Evolutionary conservation across 2,329 filamentous ascomycete genomes (phyloP), one percentile per base, ranked within the genome.

Genomic region (Tolypocladium inflatum): DNA sequence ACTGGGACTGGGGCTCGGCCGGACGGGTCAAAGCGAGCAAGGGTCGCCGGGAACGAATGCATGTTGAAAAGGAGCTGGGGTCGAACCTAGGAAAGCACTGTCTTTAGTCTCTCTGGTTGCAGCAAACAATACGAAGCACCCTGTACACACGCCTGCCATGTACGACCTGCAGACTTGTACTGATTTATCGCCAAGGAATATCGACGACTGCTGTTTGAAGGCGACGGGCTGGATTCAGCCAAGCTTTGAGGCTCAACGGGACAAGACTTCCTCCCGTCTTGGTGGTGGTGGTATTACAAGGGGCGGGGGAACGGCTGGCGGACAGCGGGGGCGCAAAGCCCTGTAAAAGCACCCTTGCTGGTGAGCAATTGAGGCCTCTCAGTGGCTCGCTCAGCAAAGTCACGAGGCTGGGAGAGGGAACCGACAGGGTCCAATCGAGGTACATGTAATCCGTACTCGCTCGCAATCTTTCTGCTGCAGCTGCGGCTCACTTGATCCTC

Each of bases 111-210:
- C 52, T 42, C 38, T 57, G 39, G 48, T n/a, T 37, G 56, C 19
- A 54, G 50, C 39, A 37, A 33, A 57, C 39, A 50, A 57, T 53
- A n/a, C 30, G 38, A 55, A 57, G n/a, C 56, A 53, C 30, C 50
- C n/a, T 53, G 55, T 33, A 53, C 23, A n/a, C 23, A 37, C 10
- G 19, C 26, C 11, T n/a, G 5, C 7, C 21, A 26, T 21, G 23
- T 23, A 13, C n/a, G 13, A 13, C 7, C 7, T 10, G 15, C 15
- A 19, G 8, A 15, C 26, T n/a, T 7, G 23, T 1, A 15, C 13
- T 13, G 2, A 3, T 30, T 26, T 3, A n/a, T n/a, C 23, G 43
- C 13, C 43, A 13, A 48, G 21, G 6, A 8, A 15, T 3, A 15
- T 26, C 42, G 26, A 23, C 42, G 26, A 17, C 2, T 3, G 6